These are phyloP conservation scores for Mycothermus thermophilus DNA, from an alignment of 495 filamentous ascomycete species.

Conservation along the genomic window DNA sequence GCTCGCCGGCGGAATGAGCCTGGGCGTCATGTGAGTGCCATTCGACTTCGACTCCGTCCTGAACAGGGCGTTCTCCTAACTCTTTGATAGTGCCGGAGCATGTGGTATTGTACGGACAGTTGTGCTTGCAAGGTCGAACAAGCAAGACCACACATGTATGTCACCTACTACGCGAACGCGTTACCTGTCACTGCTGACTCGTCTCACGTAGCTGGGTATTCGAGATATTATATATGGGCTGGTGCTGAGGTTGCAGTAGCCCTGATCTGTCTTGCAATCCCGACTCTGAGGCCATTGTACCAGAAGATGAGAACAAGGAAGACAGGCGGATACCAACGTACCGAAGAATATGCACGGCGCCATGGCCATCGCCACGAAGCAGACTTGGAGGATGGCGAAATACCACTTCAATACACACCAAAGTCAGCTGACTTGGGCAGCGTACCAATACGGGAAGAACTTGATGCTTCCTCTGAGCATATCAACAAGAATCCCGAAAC, in stretches of 20 bases:
- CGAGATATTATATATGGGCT: constrained; percentile 27
- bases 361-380: constrained; percentile 15
- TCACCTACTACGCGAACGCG: not conserved
- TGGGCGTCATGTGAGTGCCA: constrained; percentile 27
- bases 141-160: constrained; percentile 27
- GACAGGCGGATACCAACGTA: constrained; percentile 8
- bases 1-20: constrained; percentile 28
- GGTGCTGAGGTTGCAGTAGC: constrained; percentile 28
- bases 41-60: not conserved
- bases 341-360: constrained; percentile 8
- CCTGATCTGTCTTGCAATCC: constrained; percentile 28
- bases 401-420: too few relatives aligned
- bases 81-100: constrained; percentile 20
- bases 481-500: too few relatives aligned
- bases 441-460: too few relatives aligned
- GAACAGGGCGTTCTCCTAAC: not conserved
- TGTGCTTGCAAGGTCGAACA: constrained; percentile 21
- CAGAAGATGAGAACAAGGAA: constrained; percentile 15
- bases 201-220: constrained; percentile 21
- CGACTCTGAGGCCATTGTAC: constrained; percentile 25
- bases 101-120: constrained; percentile 28
- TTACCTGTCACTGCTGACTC: too few relatives aligned
- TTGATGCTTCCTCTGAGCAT: too few relatives aligned
- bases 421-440: too few relatives aligned
- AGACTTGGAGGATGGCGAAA: too few relatives aligned